Evolutionary conservation across 495 filamentous ascomycete species (phyloP), one percentile per base, ranked within the genome.

Genomic region (Hyaloscypha finlandica): DNA sequence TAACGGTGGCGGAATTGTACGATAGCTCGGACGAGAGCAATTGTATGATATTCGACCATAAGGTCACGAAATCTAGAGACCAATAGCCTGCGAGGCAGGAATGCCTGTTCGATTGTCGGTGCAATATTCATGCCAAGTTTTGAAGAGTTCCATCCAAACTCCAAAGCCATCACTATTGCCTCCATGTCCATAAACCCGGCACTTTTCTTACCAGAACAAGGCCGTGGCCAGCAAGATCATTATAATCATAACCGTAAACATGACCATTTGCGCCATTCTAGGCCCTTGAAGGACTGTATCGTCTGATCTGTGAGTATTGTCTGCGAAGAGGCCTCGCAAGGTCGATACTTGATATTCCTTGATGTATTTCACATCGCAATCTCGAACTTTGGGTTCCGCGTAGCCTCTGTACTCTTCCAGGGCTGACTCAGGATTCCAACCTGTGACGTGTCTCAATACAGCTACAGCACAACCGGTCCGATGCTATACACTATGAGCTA

Each of bases 391-490:
- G 3, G 85, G 83, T 51, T 81, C 83, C 6, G 92, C 88, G 70
- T 86, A 91, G 12, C 75, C 78, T 62, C 79, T 77, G 74, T 94
- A 96, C 73, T 96, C 92, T 32, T 80, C 73, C 42, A 92, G 72
- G 61, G 89, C 85, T 35, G 79, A 76, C 3, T 79, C 69, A 4
- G 85, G 65, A 8, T 83, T 75, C 88, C 89, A 90, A 3, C 86
- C 86, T 42, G 82, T 77, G 12, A 86, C 69, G 71, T 88, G 89
- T 42, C 92, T 86, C 42, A 95, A 81, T 63, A 88, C 86, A 22
- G 82, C 92, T 52, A 92, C 83, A 11, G 92, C 86, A 71, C 92
- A 95, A 45, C 92, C 92, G 33, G 92, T 96, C 29, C 92, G 90
- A 71, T 96, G 92, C 85, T 90, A 55, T 64, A 22, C 39, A 31